phyloP scores from a whole-genome alignment of 345 rosid species.

The Gossypium sturtianum region DNA sequence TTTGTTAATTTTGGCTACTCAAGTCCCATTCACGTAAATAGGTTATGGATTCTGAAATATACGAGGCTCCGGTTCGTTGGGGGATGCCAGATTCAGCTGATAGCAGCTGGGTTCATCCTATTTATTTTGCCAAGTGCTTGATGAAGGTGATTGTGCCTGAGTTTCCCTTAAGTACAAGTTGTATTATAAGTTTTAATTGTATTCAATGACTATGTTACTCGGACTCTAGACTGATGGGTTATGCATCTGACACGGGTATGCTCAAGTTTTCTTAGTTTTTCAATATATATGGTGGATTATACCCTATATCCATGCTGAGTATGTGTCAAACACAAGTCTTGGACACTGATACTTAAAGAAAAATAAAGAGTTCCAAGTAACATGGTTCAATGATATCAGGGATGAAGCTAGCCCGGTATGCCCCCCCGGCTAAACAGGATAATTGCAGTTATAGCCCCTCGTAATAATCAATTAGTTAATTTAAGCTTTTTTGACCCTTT shows the following conservation, averaged over 20 bases:
- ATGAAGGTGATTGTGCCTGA: slow-evolving; percentile 51
- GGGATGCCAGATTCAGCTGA: slow-evolving; percentile 77
- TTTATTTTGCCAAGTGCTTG: slow-evolving; percentile 83
- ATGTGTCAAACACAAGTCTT: not conserved
- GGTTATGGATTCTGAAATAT: slow-evolving; percentile 64
- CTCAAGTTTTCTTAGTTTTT: not conserved
- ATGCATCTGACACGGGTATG: not conserved
- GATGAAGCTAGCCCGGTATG: too few relatives aligned
- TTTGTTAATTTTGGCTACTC: slow-evolving; percentile 4
- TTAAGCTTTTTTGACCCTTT: too few relatives aligned
- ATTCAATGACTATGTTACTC: not conserved
- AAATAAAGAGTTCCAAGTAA: not conserved
- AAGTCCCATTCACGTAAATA: slow-evolving; percentile 23
- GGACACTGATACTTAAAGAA: not conserved
- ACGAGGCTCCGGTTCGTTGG: slow-evolving; percentile 73
- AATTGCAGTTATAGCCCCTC: too few relatives aligned
- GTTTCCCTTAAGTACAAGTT: slow-evolving; percentile 4
- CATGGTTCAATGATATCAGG: not conserved
- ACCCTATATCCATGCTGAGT: too few relatives aligned
- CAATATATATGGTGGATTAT: not conserved
- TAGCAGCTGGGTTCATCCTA: slow-evolving; percentile 64
- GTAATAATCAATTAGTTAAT: too few relatives aligned
- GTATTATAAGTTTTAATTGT: not conserved
- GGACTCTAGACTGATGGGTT: not conserved
- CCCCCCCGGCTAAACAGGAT: too few relatives aligned